These are phyloP conservation scores for Suillus placidus DNA, from an alignment of 768 basidiomycete species.

Conservation along the genomic window DNA sequence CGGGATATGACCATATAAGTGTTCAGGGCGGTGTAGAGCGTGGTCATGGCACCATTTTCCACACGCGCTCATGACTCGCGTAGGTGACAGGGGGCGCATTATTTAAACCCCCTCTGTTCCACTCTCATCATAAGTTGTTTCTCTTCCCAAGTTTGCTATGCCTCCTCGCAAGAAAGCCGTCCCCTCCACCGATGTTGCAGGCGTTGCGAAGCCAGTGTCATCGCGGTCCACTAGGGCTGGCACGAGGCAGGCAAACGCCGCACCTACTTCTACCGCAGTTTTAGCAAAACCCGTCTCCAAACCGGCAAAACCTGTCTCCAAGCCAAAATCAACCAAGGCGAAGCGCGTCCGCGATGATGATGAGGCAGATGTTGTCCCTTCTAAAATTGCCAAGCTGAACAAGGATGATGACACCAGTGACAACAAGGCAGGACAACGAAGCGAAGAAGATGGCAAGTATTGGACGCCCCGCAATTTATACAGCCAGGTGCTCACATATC, in stretches of 20 bases:
- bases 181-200: slow-evolving; percentile 23
- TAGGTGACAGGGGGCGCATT: neutral
- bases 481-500: slow-evolving; percentile 6
- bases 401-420: slow-evolving; percentile 30
- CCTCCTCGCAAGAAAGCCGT: slow-evolving; percentile 50
- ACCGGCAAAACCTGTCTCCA: slow-evolving; percentile 26
- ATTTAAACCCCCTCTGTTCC: neutral
- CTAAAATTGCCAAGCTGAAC: slow-evolving; percentile 24
- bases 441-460: slow-evolving; percentile 45
- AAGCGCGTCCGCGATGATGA: slow-evolving; percentile 26
- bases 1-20: neutral
- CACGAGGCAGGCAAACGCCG: slow-evolving; percentile 26
- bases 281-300: slow-evolving; percentile 22
- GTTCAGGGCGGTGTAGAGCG: neutral
- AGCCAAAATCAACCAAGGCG: slow-evolving; percentile 29
- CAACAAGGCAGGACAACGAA: slow-evolving; percentile 26
- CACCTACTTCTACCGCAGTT: slow-evolving; percentile 25
- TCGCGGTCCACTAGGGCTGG: slow-evolving; percentile 39
- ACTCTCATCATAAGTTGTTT: neutral
- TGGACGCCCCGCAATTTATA: neutral
- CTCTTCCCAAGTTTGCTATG: slow-evolving; percentile 29
- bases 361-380: slow-evolving; percentile 7
- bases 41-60: neutral
- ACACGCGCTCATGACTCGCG: neutral
- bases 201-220: slow-evolving; percentile 26